phyloP scores from a whole-genome alignment of 2,329 filamentous ascomycete genomes.

The Exophiala bonariae region DNA sequence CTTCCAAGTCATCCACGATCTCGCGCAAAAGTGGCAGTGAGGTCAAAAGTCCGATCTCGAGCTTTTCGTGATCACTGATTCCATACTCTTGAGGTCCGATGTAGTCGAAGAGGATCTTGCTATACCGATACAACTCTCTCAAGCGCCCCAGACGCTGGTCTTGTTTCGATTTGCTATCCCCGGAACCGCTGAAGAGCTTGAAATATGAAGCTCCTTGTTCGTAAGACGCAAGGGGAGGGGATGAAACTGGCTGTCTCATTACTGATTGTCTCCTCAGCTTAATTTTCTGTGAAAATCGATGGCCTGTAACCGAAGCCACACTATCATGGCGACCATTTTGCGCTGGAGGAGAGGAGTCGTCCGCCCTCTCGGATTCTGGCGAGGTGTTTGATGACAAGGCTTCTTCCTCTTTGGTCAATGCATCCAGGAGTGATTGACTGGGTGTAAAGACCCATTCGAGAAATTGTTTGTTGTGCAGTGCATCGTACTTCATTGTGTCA shows the following conservation, averaged over 20 bases:
- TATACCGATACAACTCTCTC: conserved; percentile 87
- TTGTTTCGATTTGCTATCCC: conserved; percentile 72
- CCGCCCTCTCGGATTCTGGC: conserved; percentile 19
- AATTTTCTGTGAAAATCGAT: conserved; percentile 39
- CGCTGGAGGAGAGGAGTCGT: conserved; percentile 12
- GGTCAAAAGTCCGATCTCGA: conserved; percentile 96
- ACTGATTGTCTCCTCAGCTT: conserved; percentile 56
- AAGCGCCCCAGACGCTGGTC: conserved; percentile 85
- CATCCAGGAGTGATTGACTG: conserved; percentile 54
- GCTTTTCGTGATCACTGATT: conserved; percentile 90
- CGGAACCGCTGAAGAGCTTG: conserved; percentile 79
- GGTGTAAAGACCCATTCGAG: conserved; percentile 97
- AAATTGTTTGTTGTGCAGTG: conserved; percentile 92
- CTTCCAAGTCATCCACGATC: conserved; percentile 94
- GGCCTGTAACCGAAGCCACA: conserved; percentile 12
- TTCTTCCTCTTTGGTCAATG: conserved; percentile 27
- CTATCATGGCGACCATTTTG: conserved; percentile 20
- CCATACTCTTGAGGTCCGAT: conserved; percentile 98
- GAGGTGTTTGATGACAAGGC: conserved; percentile 16
- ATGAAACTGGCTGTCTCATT: conserved; percentile 36
- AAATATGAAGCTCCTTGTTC: conserved; percentile 74
- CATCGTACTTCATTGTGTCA: conserved; percentile 99
- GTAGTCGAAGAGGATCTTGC: conserved; percentile 96
- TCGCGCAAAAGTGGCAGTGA: conserved; percentile 92
- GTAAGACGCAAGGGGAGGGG: conserved; percentile 54